A percentile compares a stretch with the other conserved stretches of the same genome.
phyloP scores from a whole-genome alignment of 495 filamentous ascomycete genomes.

The Penicillium maclennaniae region DNA sequence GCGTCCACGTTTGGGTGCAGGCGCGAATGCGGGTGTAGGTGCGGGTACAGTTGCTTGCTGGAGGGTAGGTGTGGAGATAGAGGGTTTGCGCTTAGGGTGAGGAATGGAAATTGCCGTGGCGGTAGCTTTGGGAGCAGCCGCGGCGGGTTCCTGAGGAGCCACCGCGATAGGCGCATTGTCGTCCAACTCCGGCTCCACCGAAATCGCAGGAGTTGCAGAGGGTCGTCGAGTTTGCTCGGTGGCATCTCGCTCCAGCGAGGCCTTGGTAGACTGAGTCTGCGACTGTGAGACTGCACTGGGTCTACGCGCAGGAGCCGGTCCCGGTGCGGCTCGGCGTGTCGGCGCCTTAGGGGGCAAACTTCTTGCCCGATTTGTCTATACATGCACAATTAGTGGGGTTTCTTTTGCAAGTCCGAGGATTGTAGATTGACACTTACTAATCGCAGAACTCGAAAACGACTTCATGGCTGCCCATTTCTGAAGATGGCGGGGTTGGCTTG shows the following conservation, averaged over 20 bases:
- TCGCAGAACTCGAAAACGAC: conserved; percentile 54
- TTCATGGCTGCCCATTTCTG: conserved; percentile 42
- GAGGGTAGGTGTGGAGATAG: conserved; percentile 10
- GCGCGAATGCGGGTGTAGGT: too few relatives aligned
- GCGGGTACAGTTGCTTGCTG: neutral
- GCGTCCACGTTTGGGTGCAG: too few relatives aligned
- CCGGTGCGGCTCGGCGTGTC: conserved; percentile 40
- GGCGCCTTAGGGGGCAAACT: conserved; percentile 54
- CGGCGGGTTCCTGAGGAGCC: conserved; percentile 13
- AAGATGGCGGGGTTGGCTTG: conserved; percentile 6
- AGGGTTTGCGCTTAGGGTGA: conserved; percentile 27
- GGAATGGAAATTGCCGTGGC: conserved; percentile 29
- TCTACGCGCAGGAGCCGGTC: conserved; percentile 32
- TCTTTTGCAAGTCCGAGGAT: neutral
- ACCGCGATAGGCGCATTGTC: conserved; percentile 10
- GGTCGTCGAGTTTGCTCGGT: conserved; percentile 17
- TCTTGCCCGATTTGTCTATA: conserved; percentile 53
- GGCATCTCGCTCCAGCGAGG: conserved; percentile 19
- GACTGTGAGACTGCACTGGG: conserved; percentile 38
- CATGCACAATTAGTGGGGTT: conserved; percentile 3
- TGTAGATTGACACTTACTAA: conserved; percentile 41
- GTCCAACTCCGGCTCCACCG: conserved; percentile 10
- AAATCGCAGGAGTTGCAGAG: conserved; percentile 21
- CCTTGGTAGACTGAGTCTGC: conserved; percentile 34
- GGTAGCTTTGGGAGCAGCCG: conserved; percentile 6